Evolutionary conservation across 164 flowering plant species (phyloP).

Genomic region (Euptelea pleiosperma): DNA sequence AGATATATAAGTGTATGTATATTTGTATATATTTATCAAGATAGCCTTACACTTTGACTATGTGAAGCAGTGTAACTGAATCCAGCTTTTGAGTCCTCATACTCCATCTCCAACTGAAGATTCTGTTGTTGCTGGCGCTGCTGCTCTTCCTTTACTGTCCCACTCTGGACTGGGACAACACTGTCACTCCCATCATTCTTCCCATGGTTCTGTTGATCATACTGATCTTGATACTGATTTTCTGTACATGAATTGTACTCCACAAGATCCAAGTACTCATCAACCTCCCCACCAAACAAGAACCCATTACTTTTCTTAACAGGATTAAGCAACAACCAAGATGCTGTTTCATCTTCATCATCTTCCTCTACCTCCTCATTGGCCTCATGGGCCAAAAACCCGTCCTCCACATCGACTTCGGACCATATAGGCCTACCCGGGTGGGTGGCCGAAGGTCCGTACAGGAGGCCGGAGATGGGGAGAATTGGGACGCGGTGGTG

Average conservation of each 20-base stretch:
- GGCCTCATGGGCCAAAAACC: constrained; percentile 18
- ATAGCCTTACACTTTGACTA: constrained; percentile 35
- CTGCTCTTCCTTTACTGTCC: constrained; percentile 27
- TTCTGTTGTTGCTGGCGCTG: constrained; percentile 32
- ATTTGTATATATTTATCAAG: too few species aligned
- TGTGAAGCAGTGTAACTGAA: constrained; percentile 19
- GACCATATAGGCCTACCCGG: constrained; percentile 11
- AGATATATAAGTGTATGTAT: too few species aligned
- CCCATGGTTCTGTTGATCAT: constrained; percentile 15
- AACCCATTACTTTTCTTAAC: constrained; percentile 42
- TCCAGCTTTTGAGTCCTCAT: constrained; percentile 42
- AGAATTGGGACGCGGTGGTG: constrained; percentile 70
- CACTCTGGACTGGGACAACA: constrained; percentile 55
- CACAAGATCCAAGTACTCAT: constrained; percentile 68
- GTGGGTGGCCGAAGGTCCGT: constrained; percentile 22
- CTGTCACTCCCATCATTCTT: constrained; percentile 49
- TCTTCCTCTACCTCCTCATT: constrained; percentile 39
- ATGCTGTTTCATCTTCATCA: constrained; percentile 67
- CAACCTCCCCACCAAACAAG: constrained; percentile 51
- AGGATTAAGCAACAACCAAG: constrained; percentile 69
- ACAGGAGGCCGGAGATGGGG: constrained; percentile 25
- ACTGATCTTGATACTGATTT: constrained; percentile 29
- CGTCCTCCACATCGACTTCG: constrained; percentile 11
- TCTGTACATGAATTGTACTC: constrained; percentile 47
- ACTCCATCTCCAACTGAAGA: constrained; percentile 44